phyloP scores from a whole-genome alignment of 352 stramenopile species.

The Phytophthora crassamura region DNA sequence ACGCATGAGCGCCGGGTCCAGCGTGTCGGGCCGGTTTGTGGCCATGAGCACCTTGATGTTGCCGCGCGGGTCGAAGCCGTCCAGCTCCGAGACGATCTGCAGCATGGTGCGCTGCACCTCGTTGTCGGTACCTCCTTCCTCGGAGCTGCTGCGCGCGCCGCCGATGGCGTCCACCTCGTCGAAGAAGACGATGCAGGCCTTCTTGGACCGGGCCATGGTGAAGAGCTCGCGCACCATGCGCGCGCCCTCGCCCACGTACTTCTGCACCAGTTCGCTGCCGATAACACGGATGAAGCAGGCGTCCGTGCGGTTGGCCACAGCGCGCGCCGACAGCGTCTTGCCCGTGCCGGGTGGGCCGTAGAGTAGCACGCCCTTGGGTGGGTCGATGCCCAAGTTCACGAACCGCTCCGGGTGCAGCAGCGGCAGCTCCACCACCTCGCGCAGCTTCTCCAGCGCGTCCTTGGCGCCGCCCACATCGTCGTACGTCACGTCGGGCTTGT shows the following conservation, averaged over 20 bases:
- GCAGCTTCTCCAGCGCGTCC: conserved; percentile 98
- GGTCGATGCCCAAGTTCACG: conserved; percentile 99
- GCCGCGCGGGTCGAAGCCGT: conserved; percentile 98
- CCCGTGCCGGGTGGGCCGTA: conserved; percentile 98
- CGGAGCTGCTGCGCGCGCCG: conserved; percentile 84
- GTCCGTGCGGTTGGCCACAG: conserved; percentile 99
- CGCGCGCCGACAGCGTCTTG: conserved; percentile 97
- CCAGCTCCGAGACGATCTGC: conserved; percentile 99
- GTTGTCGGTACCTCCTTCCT: conserved; percentile 97
- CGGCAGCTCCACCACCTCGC: conserved; percentile 98
- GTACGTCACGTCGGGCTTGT: conserved; percentile 99
- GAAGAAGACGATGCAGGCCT: conserved; percentile 99
- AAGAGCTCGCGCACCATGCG: conserved; percentile 99
- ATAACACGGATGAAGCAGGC: conserved; percentile 99
- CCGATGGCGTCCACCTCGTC: conserved; percentile 99
- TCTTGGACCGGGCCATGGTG: conserved; percentile 99
- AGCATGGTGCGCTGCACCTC: conserved; percentile 99
- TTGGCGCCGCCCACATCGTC: conserved; percentile 99
- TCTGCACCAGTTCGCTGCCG: conserved; percentile 99
- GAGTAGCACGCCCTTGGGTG: conserved; percentile 98
- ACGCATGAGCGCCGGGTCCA: conserved; percentile 45
- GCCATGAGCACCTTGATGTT: conserved; percentile 98
- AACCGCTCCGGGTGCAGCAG: conserved; percentile 99
- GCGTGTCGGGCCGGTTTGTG: conserved; percentile 42
- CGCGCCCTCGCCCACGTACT: conserved; percentile 99